A percentile compares a stretch with the other conserved stretches of the same genome.
phyloP scores from a whole-genome alignment of 176 grass and related monocot genomes.

The Oropetium thomaeum region DNA sequence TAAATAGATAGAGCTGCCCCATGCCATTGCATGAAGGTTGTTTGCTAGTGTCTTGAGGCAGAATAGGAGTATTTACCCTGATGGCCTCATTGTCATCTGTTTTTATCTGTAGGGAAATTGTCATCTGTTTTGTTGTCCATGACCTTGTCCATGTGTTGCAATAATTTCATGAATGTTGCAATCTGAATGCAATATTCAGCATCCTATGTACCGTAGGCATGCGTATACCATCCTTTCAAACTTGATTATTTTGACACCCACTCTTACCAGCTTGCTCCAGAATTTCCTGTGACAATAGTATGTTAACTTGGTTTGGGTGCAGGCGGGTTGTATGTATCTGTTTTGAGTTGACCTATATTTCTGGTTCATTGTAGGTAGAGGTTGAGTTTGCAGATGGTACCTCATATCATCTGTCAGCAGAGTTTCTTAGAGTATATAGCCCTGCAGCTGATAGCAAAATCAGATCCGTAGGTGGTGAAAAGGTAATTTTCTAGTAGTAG shows the following conservation, averaged over 20 bases:
- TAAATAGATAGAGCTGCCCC: too few species aligned
- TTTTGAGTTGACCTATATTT: not conserved
- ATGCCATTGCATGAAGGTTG: not conserved
- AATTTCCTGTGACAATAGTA: not conserved
- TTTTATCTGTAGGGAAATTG: too few species aligned
- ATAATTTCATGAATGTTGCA: not conserved
- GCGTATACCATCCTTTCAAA: not conserved
- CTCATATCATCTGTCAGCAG: conserved; percentile 67
- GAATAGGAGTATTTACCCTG: not conserved
- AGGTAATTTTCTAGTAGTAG: conserved; percentile 46
- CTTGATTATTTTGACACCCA: not conserved
- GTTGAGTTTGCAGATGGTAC: conserved; percentile 79
- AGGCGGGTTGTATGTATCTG: not conserved
- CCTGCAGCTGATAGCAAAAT: conserved; percentile 93
- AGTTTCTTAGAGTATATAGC: conserved; percentile 91
- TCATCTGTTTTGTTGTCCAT: not conserved
- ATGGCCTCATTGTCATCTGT: not conserved
- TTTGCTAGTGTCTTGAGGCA: not conserved
- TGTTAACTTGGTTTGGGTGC: not conserved
- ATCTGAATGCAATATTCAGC: not conserved
- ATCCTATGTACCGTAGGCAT: not conserved
- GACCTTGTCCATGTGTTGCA: not conserved
- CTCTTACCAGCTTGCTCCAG: not conserved
- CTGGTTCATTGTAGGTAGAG: conserved; percentile 48
- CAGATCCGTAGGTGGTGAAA: conserved; percentile 76